Evolutionary conservation across 1,139 yeast genomes (phyloP).

Genomic region (Saccharomyces hybrid): DNA sequence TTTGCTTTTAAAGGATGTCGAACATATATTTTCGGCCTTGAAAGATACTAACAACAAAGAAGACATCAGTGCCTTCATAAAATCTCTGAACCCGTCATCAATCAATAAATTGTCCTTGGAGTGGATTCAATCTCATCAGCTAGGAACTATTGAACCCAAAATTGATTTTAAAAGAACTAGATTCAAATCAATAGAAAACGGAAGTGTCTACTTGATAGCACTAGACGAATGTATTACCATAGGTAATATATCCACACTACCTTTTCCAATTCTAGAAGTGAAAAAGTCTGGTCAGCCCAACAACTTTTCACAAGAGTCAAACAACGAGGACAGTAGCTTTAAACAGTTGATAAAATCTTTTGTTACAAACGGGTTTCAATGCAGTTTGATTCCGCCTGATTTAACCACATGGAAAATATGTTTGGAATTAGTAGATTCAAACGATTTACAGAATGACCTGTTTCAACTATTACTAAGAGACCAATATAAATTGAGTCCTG

Average conservation of each 20-base stretch:
- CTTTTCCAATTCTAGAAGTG: slow-evolving; percentile 26
- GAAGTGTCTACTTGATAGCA: slow-evolving; percentile 15
- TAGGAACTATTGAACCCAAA: slow-evolving; percentile 37
- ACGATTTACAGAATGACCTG: slow-evolving; percentile 27
- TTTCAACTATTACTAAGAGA: slow-evolving; percentile 30
- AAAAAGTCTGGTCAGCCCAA: neutral
- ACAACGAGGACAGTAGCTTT: neutral
- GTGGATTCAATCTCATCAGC: slow-evolving; percentile 43
- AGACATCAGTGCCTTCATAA: slow-evolving; percentile 12
- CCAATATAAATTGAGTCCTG: slow-evolving; percentile 11
- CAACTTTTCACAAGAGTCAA: neutral
- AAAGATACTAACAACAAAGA: slow-evolving; percentile 24
- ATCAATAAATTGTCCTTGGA: slow-evolving; percentile 47
- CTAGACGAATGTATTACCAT: slow-evolving; percentile 23
- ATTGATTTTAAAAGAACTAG: slow-evolving; percentile 44
- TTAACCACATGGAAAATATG: slow-evolving; percentile 28
- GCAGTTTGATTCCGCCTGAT: slow-evolving; percentile 30
- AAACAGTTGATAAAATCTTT: slow-evolving; percentile 2
- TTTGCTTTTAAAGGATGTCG: slow-evolving; percentile 8
- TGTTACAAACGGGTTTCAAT: slow-evolving; percentile 23
- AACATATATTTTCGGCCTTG: neutral
- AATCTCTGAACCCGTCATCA: slow-evolving; percentile 13
- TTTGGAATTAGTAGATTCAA: slow-evolving; percentile 32
- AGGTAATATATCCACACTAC: slow-evolving; percentile 24
- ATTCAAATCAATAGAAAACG: slow-evolving; percentile 31